phyloP scores from a whole-genome alignment of 129 eudicot genomes.

The Kitagawia praeruptora region DNA sequence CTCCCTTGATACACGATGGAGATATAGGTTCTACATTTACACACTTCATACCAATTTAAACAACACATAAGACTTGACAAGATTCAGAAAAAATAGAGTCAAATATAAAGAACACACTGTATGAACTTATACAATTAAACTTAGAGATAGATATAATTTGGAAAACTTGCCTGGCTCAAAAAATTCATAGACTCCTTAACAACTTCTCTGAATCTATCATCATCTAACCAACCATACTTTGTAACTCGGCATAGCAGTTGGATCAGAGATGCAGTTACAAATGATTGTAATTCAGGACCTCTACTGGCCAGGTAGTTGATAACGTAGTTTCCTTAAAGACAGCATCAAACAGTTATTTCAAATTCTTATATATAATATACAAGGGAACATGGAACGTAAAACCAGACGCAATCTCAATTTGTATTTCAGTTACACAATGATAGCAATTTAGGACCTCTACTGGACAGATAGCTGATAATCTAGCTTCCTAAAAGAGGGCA shows the following conservation, averaged over 20 bases:
- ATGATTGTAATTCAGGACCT: constrained; percentile 89
- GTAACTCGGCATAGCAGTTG: constrained; percentile 87
- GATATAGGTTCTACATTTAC: neutral
- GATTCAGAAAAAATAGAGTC: neutral
- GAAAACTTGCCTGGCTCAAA: constrained; percentile 60
- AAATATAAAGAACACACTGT: neutral
- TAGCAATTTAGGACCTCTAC: constrained; percentile 80
- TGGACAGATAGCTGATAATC: constrained; percentile 76
- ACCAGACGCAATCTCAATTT: neutral
- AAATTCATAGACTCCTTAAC: constrained; percentile 81
- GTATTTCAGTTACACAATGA: constrained; percentile 38
- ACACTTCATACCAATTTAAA: neutral
- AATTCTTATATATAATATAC: neutral
- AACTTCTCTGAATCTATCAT: constrained; percentile 82
- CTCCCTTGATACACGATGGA: neutral
- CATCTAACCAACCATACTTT: constrained; percentile 96
- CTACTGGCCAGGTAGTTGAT: constrained; percentile 88
- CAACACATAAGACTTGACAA: neutral
- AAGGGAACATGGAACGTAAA: neutral
- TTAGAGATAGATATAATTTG: neutral
- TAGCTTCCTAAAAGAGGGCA: constrained; percentile 62
- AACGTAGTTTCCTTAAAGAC: constrained; percentile 80
- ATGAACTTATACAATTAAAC: neutral
- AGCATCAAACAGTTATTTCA: constrained; percentile 28
- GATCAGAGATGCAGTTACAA: constrained; percentile 81